These are phyloP conservation scores for Desmodesmus armatus DNA, from an alignment of 139 green algal genomes.

Conservation along the genomic window DNA sequence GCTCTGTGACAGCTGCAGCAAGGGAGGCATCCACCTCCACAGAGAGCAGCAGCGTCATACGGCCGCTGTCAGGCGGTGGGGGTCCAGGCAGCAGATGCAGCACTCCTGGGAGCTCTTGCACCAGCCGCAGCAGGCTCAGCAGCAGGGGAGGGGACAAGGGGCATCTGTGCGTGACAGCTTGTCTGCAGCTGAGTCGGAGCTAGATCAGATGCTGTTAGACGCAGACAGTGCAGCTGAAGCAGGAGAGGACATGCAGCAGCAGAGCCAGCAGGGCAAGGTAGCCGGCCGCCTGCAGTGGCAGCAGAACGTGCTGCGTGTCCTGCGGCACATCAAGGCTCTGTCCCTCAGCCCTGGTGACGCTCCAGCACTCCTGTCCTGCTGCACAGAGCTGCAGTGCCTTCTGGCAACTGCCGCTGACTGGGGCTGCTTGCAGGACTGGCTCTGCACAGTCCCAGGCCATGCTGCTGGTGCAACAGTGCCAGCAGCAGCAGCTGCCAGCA, in stretches of 20 bases:
- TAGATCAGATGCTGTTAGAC: background rate
- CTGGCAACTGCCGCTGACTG: slow-evolving; percentile 11
- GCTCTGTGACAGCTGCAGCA: background rate
- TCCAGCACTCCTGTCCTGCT: background rate
- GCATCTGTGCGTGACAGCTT: background rate
- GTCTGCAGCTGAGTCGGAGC: background rate
- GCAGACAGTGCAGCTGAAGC: background rate
- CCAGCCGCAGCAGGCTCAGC: slow-evolving; percentile 5
- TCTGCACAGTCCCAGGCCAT: too few relatives aligned
- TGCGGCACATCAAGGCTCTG: background rate
- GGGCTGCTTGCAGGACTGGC: background rate
- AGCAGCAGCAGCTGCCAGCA: background rate
- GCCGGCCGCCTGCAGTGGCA: background rate
- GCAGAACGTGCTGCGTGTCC: background rate
- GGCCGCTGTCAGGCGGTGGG: too few relatives aligned
- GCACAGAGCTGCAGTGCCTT: background rate
- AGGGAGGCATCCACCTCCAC: background rate
- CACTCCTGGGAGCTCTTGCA: background rate
- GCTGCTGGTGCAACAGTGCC: background rate
- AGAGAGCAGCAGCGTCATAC: background rate
- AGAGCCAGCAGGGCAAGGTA: background rate
- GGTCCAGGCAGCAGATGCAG: slow-evolving; percentile 7
- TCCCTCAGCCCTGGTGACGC: slow-evolving; percentile 1
- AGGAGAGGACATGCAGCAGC: background rate
- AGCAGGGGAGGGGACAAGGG: background rate